Percentiles rank a stretch among this genome's conserved stretches.
phyloP scores from a whole-genome alignment of 2,329 filamentous ascomycete genomes.

The Parafenestella ontariensis region DNA sequence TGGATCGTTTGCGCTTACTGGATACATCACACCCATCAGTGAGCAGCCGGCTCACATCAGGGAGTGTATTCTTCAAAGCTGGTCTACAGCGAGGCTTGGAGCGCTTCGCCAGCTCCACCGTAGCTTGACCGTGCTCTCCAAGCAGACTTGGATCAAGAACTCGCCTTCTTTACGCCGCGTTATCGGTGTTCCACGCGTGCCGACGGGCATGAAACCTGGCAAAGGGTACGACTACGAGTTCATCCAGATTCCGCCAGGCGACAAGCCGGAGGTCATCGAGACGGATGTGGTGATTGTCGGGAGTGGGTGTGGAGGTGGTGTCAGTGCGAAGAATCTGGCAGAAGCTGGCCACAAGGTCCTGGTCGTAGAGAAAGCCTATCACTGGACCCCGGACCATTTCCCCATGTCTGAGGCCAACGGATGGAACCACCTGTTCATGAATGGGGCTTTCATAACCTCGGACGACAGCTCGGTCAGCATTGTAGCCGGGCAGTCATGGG shows the following conservation, averaged over 20 bases:
- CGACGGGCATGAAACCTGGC: constrained; percentile 61
- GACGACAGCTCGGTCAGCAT: constrained; percentile 62
- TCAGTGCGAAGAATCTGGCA: constrained; percentile 80
- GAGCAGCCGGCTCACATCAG: constrained; percentile 67
- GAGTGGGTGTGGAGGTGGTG: constrained; percentile 84
- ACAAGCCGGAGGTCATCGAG: constrained; percentile 66
- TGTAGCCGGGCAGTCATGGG: constrained; percentile 76
- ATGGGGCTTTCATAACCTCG: constrained; percentile 65
- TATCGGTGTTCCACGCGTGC: constrained; percentile 65
- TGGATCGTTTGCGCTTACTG: constrained; percentile 71
- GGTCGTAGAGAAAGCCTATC: constrained; percentile 82
- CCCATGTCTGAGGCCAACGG: constrained; percentile 74
- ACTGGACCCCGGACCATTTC: constrained; percentile 74
- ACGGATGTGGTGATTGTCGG: constrained; percentile 87
- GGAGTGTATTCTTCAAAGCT: constrained; percentile 67
- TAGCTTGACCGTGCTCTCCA: constrained; percentile 62
- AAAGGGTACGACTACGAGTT: constrained; percentile 66
- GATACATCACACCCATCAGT: constrained; percentile 68
- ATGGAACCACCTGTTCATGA: constrained; percentile 71
- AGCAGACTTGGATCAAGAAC: constrained; percentile 63
- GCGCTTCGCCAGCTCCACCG: constrained; percentile 64
- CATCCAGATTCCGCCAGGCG: constrained; percentile 64
- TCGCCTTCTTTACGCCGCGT: constrained; percentile 63
- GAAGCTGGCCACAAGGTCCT: constrained; percentile 78
- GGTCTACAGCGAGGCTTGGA: constrained; percentile 65